These are phyloP conservation scores for Betula pendula DNA, from an alignment of 306 rosid species.

Conservation along the genomic window DNA sequence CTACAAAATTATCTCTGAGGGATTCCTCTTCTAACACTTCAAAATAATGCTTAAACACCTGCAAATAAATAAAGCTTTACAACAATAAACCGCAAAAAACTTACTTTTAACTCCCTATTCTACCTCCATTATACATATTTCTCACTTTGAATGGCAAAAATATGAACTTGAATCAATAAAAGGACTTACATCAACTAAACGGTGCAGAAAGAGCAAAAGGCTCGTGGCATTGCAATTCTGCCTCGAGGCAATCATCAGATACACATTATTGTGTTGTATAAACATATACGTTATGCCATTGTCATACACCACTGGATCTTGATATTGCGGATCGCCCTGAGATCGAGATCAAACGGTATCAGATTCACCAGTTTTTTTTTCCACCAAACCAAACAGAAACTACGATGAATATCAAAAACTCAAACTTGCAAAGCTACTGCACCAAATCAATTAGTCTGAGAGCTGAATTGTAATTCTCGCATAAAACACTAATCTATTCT, in stretches of 20 bases:
- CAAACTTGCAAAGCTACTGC: too few species aligned
- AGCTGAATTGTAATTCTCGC: too few species aligned
- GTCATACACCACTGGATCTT: constrained; percentile 87
- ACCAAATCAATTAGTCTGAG: too few species aligned
- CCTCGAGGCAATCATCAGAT: constrained; percentile 83
- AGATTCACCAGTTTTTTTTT: too few species aligned
- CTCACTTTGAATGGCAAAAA: background rate
- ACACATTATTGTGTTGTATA: constrained; percentile 92
- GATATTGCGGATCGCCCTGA: constrained; percentile 92
- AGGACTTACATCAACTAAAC: constrained; percentile 79
- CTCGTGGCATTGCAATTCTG: constrained; percentile 99
- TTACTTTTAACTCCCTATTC: background rate
- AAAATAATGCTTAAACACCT: constrained; percentile 97
- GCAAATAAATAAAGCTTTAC: constrained; percentile 24
- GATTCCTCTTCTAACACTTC: constrained; percentile 98
- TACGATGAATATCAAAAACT: too few species aligned
- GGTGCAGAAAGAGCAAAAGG: constrained; percentile 85
- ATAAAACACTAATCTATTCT: too few species aligned
- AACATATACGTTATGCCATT: constrained; percentile 91
- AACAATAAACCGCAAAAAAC: background rate
- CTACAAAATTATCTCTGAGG: constrained; percentile 95
- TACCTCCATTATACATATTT: background rate
- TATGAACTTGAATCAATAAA: constrained; percentile 9
- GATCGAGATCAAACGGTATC: background rate
- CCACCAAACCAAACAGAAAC: background rate